Evolutionary conservation across 2,329 filamentous ascomycete genomes (phyloP), one percentile per base, ranked within the genome.

Genomic region (Stenocarpella maydis): DNA sequence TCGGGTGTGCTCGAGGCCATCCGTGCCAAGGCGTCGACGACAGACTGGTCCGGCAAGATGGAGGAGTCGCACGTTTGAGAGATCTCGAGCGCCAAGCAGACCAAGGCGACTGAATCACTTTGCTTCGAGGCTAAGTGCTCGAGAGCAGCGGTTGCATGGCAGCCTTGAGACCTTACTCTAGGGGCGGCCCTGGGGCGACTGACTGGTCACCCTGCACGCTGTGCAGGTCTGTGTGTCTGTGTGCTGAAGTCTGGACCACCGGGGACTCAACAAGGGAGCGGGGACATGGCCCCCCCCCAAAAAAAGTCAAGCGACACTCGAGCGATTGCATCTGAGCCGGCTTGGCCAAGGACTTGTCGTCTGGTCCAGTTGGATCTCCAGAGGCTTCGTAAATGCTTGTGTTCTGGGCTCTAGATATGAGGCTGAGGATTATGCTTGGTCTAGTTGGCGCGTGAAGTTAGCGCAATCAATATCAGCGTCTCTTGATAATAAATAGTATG

Each of bases 81-180:
- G 58, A 61, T 47, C 58, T 61, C 58, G 58, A 61, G 58, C 58
- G 58, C 58, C 58, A 61, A 47, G 58, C 47, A 21, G 58, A 61
- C 58, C 58, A 61, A 61, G 58, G 58, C 41, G 58, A 61, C 58
- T 61, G 58, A 61, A 61, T 61, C 58, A 41, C 41, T 61, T 61
- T 41, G 58, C 58, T 61, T 61, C 58, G 58, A 34, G 19, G 58
- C 58, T 41, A 61, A 61, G 41, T 61, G 58, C 58, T 61, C 58
- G 58, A 61, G 58, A 61, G 58, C 58, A 28, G 58, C 58, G 34
- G 41, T 19, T 61, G 58, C 58, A 61, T 61, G 58, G 58, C 19
- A 28, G 41, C 19, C 19, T 24, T 6, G n/a, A 61, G 41, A 24
- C 58, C 19, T 34, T 17, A 26, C 43, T 47, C 58, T 61, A 41